Evolutionary conservation across 2,329 filamentous ascomycete genomes (phyloP), one percentile per base, ranked within the genome.

Genomic region (Xylaria arbuscula): DNA sequence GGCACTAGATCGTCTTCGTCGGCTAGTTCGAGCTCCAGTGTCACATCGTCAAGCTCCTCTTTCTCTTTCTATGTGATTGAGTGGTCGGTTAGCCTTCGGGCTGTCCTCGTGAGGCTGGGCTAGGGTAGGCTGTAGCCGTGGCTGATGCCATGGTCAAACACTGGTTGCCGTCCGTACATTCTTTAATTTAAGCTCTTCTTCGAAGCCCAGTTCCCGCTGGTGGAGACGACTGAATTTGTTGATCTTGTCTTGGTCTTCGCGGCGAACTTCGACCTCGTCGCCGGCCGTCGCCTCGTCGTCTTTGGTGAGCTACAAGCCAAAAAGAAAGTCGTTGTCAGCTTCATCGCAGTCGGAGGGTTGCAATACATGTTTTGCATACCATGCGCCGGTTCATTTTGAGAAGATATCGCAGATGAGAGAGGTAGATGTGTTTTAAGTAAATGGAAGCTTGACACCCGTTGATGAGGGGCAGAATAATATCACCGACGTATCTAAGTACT

Each of bases 161-260:
- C 13, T 22, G 32, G 36, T 45, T 50, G 45, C 15, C 22, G 24
- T 64, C 48, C 68, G 69, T 80, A 94, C 95, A 80, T 89, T 89
- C 80, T 97, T 98, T 6, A 82, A 80, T 78, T 92, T 91, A 72
- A 98, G 82, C 75, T 96, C 90, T 56, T 97, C 94, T 78, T 97
- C 90, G 3, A 98, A 80, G 2, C 86, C 81, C 40, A 92, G 86
- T 79, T 97, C 92, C 60, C 93, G 91, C 79, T 97, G 93, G 80
- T 99, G 96, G 71, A 99, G 85, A 53, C 94, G 90, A 81, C 94
- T 98, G 86, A 99, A 99, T 72, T 90, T 91, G 83, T 99, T 99
- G 88, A 99, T 99, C 83, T 96, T 97, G 83, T 98, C 94, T 81
- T 99, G 96, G 80, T 99, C 96, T 80, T 98, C 94, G 77, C 94